Conservation (phyloP, 164 flowering plant genomes). For the Amborella trichopoda region DNA sequence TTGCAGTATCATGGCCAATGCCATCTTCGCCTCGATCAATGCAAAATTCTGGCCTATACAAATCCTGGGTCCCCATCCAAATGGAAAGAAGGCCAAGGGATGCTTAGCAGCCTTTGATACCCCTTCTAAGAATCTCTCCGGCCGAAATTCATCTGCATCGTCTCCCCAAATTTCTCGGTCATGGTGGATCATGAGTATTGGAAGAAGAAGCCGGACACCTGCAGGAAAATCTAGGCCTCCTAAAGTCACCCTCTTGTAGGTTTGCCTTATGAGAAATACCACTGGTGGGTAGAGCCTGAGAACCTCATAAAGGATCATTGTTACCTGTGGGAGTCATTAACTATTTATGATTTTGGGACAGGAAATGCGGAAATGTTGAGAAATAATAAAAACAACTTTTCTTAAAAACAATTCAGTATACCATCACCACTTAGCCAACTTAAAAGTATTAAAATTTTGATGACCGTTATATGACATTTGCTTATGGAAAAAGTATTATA, state of each 20-base stretch:
- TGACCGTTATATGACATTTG: too few relatives aligned
- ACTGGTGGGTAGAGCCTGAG: background rate
- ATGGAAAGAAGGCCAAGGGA: conserved; percentile 1
- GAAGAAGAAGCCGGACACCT: background rate
- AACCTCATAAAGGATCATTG: background rate
- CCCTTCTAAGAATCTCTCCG: conserved; percentile 1
- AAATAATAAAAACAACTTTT: too few relatives aligned
- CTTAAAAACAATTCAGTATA: too few relatives aligned
- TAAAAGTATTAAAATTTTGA: too few relatives aligned
- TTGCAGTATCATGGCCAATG: background rate
- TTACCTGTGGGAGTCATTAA: background rate
- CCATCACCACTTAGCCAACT: too few relatives aligned
- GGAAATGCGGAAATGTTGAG: too few relatives aligned
- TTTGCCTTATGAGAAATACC: background rate
- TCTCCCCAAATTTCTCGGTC: background rate
- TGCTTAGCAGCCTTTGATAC: background rate
- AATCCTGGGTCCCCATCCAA: conserved; percentile 1
- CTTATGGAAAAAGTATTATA: too few relatives aligned
- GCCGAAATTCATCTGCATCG: background rate
- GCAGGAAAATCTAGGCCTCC: background rate
- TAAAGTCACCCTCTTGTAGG: background rate
- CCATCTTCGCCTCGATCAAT: conserved; percentile 1
- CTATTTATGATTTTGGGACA: too few relatives aligned
- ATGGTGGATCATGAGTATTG: background rate
- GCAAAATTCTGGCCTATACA: conserved; percentile 1